A percentile compares a stretch with the other conserved stretches of the same genome.
phyloP scores from a whole-genome alignment of 306 rosid species.

The Fragaria nilgerrensis region DNA sequence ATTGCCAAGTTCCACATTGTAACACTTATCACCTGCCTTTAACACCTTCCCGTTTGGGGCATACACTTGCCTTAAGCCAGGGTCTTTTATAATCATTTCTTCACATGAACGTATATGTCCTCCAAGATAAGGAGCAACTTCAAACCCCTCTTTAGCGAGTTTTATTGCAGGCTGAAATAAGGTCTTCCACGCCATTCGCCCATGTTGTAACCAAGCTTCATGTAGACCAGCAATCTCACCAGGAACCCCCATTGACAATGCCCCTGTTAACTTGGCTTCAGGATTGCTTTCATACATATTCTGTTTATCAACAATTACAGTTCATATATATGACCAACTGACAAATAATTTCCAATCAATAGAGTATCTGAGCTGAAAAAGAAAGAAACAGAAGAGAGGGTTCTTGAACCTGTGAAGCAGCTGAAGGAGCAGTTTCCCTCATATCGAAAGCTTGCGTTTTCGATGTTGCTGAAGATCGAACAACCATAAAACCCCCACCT shows the following conservation, averaged over 20 bases:
- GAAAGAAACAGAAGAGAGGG: neutral
- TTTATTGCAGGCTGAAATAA: constrained; percentile 76
- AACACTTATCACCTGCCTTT: constrained; percentile 58
- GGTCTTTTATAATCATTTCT: constrained; percentile 49
- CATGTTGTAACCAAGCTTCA: constrained; percentile 77
- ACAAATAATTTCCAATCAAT: neutral
- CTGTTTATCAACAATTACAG: constrained; percentile 41
- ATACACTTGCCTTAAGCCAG: constrained; percentile 60
- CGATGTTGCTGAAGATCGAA: constrained; percentile 55
- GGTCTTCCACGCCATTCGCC: constrained; percentile 68
- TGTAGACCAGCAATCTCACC: constrained; percentile 92
- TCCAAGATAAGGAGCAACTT: constrained; percentile 52
- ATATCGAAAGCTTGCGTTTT: constrained; percentile 67
- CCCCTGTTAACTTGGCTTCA: constrained; percentile 47
- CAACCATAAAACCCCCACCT: constrained; percentile 82
- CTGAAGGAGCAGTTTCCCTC: constrained; percentile 92
- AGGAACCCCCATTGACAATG: constrained; percentile 80
- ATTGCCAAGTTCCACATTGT: constrained; percentile 63
- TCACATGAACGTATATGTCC: constrained; percentile 3
- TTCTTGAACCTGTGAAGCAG: constrained; percentile 75
- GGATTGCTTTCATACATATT: constrained; percentile 71
- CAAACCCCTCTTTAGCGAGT: constrained; percentile 70
- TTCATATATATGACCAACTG: constrained; percentile 14
- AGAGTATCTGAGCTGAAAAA: constrained; percentile 25
- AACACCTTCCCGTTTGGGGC: constrained; percentile 69